phyloP scores from a whole-genome alignment of 2,329 filamentous ascomycete genomes.

The Coniochaeta pulveracea region DNA sequence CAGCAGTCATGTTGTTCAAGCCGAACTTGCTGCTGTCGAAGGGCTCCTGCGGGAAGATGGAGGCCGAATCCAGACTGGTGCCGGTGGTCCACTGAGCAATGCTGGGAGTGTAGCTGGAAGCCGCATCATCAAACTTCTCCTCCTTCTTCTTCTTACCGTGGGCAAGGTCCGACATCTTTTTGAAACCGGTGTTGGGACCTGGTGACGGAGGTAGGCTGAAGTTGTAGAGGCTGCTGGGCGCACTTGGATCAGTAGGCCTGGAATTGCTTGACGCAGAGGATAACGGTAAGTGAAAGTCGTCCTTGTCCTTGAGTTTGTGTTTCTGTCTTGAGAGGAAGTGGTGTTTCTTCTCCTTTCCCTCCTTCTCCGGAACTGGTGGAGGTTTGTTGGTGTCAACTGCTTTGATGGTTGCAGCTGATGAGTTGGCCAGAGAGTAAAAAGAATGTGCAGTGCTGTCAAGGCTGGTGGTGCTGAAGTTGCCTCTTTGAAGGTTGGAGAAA shows the following conservation, averaged over 20 bases:
- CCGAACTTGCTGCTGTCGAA: slow-evolving; percentile 49
- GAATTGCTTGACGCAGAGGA: slow-evolving; percentile 72
- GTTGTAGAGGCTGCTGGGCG: slow-evolving; percentile 66
- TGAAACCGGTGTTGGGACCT: slow-evolving; percentile 58
- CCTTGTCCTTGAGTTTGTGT: slow-evolving; percentile 61
- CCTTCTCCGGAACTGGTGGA: slow-evolving; percentile 31
- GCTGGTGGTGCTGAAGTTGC: slow-evolving; percentile 61
- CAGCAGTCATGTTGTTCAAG: slow-evolving; percentile 57
- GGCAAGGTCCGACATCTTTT: slow-evolving; percentile 69
- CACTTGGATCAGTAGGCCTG: slow-evolving; percentile 61
- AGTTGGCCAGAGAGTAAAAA: slow-evolving; percentile 65
- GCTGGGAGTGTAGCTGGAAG: slow-evolving; percentile 22
- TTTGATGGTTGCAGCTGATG: slow-evolving; percentile 66
- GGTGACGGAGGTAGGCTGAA: slow-evolving; percentile 67
- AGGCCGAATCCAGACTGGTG: slow-evolving; percentile 31
- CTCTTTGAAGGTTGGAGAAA: slow-evolving; percentile 51
- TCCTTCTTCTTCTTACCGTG: slow-evolving; percentile 76
- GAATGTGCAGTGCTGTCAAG: slow-evolving; percentile 52
- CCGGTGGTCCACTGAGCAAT: slow-evolving; percentile 41
- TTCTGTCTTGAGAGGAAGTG: slow-evolving; percentile 73
- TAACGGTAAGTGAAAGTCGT: slow-evolving; percentile 60
- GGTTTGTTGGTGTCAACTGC: slow-evolving; percentile 37
- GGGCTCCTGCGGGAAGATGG: slow-evolving; percentile 36
- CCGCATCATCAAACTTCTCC: slow-evolving; percentile 48
- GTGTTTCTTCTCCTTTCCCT: slow-evolving; percentile 62